Base-by-base conservation (phyloP, 306 rosid genomes). In the Boehmeria nivea region DNA sequence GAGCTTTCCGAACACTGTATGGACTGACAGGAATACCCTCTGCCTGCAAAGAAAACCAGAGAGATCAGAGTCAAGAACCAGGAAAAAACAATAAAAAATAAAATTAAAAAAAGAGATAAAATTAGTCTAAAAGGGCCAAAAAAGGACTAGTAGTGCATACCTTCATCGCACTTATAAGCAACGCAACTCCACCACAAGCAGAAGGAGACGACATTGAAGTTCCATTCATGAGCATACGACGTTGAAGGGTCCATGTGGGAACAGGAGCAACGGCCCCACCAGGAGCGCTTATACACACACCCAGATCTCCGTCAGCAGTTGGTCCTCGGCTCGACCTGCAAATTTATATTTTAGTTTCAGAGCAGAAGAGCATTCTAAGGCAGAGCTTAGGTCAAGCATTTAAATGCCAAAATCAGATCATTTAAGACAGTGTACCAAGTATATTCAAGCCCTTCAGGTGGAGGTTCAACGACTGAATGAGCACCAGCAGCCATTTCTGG, bases 271-370 rank as follows among this genome's bases (percentile, higher is more conserved):
- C 89, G 74, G 99, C 99, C 24, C 95, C 96, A 34, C 99, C 99
- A 39, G 99, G 99, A 67, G 99, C 99, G 53, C 99, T 91, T 61
- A 91, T 54, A 74, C 78, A 70, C 65, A 91, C 95, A 64, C 96
- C 99, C 65, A 91, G 81, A 68, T 87, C 95, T 73, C 99, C 99
- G 72, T 91, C 99, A 36, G 95, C 82, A 2, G 99, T 79, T 62
- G 99, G 99, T 51, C 99, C 99, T 68, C 99, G 86, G 79, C 99
- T 91, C 61, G 99, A 91, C 99, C 99, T 91, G 80, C 64, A 76
- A 51, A 56, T 55, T 61, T 21, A 42, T 66, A 34, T 18, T 26
- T 64, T 7, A 63, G 36, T 20, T 21, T 18, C 21, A 69, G 60
- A 62, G 39, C 39, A 67, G 38, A 38, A 51, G 6, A 47, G 39